Base-by-base conservation (phyloP, 78 protist genomes). In the Chrysochromulina tobinii region DNA sequence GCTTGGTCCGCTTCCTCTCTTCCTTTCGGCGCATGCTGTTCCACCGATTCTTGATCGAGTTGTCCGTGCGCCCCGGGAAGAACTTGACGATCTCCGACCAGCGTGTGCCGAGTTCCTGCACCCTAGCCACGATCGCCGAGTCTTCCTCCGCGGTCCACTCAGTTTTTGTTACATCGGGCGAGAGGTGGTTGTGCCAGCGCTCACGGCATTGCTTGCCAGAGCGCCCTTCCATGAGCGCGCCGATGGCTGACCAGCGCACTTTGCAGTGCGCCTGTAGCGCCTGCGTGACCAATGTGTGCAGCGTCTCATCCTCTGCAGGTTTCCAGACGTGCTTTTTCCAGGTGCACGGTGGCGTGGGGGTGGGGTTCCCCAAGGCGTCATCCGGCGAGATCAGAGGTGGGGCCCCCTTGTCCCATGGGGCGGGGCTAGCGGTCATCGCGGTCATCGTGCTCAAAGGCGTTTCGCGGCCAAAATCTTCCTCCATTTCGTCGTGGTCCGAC, bases 41-140 rank as follows among this genome's bases (percentile, higher is more conserved):
- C 73, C 73, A 67, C 73, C 73, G 51, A 55, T 72, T 72, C 55
- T 72, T 72, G 38, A 72, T 72, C 21, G 81, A 51, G 81, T 72
- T 72, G 81, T 72, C 81, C 54, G 81, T 72, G 21, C 81, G 51
- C 5, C 81, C 81, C 12, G 81, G 81, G 14, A 72, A 20, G 57
- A 38, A 72, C 20, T 72, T 72, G 81, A 72, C 81, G 54, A 72
- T 72, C 81, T 72, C 27, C 54, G 81, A 72, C 81, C 81, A 72
- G 54, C 38, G 38, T 38, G 38, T 38, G 38, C 38, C 38, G 67
- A 4, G 67, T 61, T 12, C 23, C 67, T 14, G 23, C 20, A 61
- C 67, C 67, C 12, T 61, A 4, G 12, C 67, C 67, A 61, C 17
- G 67, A 61, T 61, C 67, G 67, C 67, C 67, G 12, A 1, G 18